Evolutionary conservation across 1,139 yeast species (phyloP).

Genomic region (Entelexis paramagnoliae): DNA sequence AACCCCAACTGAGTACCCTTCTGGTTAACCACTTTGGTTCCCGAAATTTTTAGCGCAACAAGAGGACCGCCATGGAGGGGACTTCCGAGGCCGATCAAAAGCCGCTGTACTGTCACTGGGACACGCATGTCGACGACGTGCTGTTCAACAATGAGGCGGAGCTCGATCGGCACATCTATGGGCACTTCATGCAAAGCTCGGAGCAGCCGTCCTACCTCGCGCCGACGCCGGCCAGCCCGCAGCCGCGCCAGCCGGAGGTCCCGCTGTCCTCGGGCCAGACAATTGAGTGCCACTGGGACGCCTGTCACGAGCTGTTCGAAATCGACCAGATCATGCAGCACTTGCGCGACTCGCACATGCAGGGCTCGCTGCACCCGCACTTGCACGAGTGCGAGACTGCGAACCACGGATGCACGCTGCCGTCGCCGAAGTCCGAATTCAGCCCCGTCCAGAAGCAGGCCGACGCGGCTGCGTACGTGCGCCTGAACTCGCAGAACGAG

Average conservation of each 20-base stretch:
- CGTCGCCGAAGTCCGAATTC: constrained; percentile 4
- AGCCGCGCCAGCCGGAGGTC: constrained; percentile 1
- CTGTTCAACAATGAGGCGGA: constrained; percentile 27
- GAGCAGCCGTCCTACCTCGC: not conserved
- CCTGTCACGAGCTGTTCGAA: constrained; percentile 30
- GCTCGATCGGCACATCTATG: constrained; percentile 28
- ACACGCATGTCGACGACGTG: constrained; percentile 29
- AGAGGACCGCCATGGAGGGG: not conserved
- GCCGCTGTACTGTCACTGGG: constrained; percentile 33
- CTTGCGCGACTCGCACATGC: constrained; percentile 30
- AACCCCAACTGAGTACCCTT: constrained; percentile 7
- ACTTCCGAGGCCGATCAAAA: constrained; percentile 6
- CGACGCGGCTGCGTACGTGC: not conserved
- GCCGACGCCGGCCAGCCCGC: constrained; percentile 6
- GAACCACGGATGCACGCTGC: not conserved
- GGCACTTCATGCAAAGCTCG: constrained; percentile 16
- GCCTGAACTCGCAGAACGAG: not conserved
- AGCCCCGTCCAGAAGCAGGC: not conserved
- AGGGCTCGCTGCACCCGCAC: constrained; percentile 27
- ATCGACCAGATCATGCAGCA: constrained; percentile 33
- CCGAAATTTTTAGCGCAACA: not conserved
- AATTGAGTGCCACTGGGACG: constrained; percentile 34
- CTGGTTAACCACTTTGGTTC: constrained; percentile 1
- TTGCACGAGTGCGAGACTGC: constrained; percentile 8
- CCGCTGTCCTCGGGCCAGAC: constrained; percentile 5